Evolutionary conservation across 192 early-diverging fungal species (phyloP).

Genomic region (Rhizoclosmatium globosum): DNA sequence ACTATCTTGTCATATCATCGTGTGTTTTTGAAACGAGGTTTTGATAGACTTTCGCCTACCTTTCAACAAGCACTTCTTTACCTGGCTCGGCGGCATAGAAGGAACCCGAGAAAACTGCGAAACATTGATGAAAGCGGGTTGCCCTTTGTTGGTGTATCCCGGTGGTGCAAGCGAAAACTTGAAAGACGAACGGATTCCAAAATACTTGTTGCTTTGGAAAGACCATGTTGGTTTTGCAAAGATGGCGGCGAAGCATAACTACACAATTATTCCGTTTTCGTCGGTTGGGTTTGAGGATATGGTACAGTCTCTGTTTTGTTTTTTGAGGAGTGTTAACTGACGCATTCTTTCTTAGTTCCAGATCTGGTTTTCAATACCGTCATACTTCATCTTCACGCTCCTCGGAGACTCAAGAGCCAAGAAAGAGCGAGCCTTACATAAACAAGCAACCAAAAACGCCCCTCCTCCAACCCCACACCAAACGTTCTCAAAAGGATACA

Average conservation of each 20-base stretch:
- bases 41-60: conserved; percentile 31
- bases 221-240: conserved; percentile 39
- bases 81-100: conserved; percentile 34
- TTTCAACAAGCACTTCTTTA: conserved; percentile 25
- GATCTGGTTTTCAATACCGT: not conserved
- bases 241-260: conserved; percentile 40
- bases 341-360: too few relatives aligned
- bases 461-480: not conserved
- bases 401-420: not conserved
- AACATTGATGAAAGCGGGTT: conserved; percentile 26
- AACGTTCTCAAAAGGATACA: conserved; percentile 4
- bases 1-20: not conserved
- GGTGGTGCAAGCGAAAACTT: conserved; percentile 41
- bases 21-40: not conserved
- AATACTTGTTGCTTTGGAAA: conserved; percentile 41
- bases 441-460: not conserved
- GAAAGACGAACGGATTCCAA: conserved; percentile 11
- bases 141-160: conserved; percentile 41
- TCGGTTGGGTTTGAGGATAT: conserved; percentile 42
- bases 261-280: conserved; percentile 44
- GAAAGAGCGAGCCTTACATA: not conserved
- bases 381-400: not conserved
- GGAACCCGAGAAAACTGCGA: conserved; percentile 24
- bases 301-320: not conserved
- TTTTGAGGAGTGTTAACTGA: too few relatives aligned